phyloP scores from a whole-genome alignment of 352 stramenopile genomes.

The Phytophthora capsici region DNA sequence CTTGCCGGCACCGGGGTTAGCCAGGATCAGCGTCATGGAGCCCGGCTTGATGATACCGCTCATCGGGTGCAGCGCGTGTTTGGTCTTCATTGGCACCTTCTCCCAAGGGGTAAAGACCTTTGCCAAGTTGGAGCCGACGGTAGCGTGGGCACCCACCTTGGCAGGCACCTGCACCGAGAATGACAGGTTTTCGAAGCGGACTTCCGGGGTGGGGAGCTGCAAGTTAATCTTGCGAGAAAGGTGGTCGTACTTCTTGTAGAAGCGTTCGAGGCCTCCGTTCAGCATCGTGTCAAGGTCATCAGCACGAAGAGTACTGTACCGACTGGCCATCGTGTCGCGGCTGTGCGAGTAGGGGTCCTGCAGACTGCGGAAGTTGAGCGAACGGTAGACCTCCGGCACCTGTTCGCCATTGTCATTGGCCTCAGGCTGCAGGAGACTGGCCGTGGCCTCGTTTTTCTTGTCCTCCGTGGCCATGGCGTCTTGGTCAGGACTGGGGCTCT shows the following conservation, averaged over 20 bases:
- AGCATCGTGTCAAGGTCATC: slow-evolving; percentile 74
- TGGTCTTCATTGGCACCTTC: slow-evolving; percentile 45
- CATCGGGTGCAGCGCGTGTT: slow-evolving; percentile 70
- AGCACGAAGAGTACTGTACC: slow-evolving; percentile 54
- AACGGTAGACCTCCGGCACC: slow-evolving; percentile 70
- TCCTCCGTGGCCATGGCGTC: slow-evolving; percentile 25
- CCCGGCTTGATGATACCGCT: slow-evolving; percentile 86
- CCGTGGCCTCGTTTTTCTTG: slow-evolving; percentile 23
- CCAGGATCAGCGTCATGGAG: slow-evolving; percentile 66
- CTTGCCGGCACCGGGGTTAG: slow-evolving; percentile 76
- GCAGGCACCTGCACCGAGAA: slow-evolving; percentile 68
- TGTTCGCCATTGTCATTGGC: slow-evolving; percentile 35
- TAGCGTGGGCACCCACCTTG: slow-evolving; percentile 47
- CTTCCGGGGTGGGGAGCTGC: slow-evolving; percentile 44
- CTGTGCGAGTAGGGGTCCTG: slow-evolving; percentile 75
- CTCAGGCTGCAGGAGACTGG: slow-evolving; percentile 41
- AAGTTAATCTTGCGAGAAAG: slow-evolving; percentile 71
- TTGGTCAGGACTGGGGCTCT: slow-evolving; percentile 21
- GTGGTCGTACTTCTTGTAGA: slow-evolving; percentile 88
- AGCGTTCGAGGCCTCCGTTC: slow-evolving; percentile 68
- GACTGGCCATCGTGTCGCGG: slow-evolving; percentile 35
- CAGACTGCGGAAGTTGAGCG: slow-evolving; percentile 70
- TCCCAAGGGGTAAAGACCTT: slow-evolving; percentile 63
- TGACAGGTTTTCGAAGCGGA: slow-evolving; percentile 81
- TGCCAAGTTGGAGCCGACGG: slow-evolving; percentile 60